Percentiles rank a stretch among this genome's conserved stretches.
Evolutionary conservation across 805 yeast genomes (phyloP).

Genomic region (Monosporozyma unispora): DNA sequence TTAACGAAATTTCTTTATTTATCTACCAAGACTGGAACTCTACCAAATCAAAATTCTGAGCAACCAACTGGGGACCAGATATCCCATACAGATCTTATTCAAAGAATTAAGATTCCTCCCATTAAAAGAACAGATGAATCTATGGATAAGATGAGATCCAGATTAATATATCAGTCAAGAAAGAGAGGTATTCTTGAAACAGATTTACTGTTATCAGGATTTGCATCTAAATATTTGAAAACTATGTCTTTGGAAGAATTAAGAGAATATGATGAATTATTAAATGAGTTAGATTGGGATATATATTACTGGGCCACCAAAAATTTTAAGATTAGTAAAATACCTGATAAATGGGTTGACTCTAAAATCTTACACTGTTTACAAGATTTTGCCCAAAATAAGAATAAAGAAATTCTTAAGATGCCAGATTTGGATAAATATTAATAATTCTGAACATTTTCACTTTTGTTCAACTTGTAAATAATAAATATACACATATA

Average conservation of each 20-base stretch:
- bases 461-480: not conserved
- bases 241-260: constrained; percentile 54
- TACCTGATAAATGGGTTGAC: constrained; percentile 79
- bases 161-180: constrained; percentile 82
- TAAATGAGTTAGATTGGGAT: constrained; percentile 98
- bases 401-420: constrained; percentile 61
- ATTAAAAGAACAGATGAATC: constrained; percentile 67
- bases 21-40: not conserved
- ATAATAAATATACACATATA: not conserved
- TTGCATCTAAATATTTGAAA: constrained; percentile 67
- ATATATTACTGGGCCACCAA: constrained; percentile 95
- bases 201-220: constrained; percentile 74
- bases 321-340: constrained; percentile 69
- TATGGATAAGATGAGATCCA: constrained; percentile 68
- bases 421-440: constrained; percentile 63
- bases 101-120: constrained; percentile 66
- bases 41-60: not conserved
- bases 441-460: not conserved
- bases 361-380: constrained; percentile 53
- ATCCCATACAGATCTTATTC: constrained; percentile 24
- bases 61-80: not conserved
- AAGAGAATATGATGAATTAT: constrained; percentile 73
- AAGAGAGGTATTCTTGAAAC: constrained; percentile 94
- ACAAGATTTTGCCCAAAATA: constrained; percentile 67
- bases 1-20: not conserved